A percentile compares a stretch with the other conserved stretches of the same genome.
These are phyloP conservation scores for Closterium sp. DNA, from an alignment of 139 green algal genomes.

Conservation along the genomic window DNA sequence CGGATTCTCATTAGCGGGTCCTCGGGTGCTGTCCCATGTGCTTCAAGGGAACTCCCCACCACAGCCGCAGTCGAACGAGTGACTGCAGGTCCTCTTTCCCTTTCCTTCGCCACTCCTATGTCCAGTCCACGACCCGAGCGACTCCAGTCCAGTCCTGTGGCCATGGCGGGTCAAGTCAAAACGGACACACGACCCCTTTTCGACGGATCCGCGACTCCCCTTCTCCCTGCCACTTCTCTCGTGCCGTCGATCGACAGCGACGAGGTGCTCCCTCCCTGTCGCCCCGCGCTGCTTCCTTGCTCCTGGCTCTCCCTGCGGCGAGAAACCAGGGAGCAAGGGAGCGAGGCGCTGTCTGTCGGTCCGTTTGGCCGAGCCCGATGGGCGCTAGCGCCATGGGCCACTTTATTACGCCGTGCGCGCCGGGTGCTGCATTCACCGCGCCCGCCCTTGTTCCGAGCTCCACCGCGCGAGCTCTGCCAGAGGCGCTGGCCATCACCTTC, in stretches of 20 bases:
- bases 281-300: not conserved
- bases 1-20: not conserved
- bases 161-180: not conserved
- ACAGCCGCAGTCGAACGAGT: not conserved
- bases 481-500: not conserved
- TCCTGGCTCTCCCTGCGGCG: not conserved
- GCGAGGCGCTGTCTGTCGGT: too few species aligned
- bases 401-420: too few species aligned
- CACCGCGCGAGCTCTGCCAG: not conserved
- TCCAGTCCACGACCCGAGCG: not conserved
- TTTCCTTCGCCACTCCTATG: not conserved
- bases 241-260: not conserved
- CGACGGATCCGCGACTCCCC: not conserved
- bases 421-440: not conserved
- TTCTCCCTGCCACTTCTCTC: not conserved
- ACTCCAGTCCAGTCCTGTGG: not conserved
- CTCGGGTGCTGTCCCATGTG: not conserved
- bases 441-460: not conserved
- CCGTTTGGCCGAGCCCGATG: not conserved
- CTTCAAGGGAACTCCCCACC: too few species aligned
- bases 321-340: too few species aligned
- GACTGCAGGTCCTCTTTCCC: too few species aligned
- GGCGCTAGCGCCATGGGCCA: not conserved
- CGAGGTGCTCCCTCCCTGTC: not conserved
- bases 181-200: not conserved